Conservation (phyloP, 352 stramenopile species). For the Pythium brachiatum region DNA sequence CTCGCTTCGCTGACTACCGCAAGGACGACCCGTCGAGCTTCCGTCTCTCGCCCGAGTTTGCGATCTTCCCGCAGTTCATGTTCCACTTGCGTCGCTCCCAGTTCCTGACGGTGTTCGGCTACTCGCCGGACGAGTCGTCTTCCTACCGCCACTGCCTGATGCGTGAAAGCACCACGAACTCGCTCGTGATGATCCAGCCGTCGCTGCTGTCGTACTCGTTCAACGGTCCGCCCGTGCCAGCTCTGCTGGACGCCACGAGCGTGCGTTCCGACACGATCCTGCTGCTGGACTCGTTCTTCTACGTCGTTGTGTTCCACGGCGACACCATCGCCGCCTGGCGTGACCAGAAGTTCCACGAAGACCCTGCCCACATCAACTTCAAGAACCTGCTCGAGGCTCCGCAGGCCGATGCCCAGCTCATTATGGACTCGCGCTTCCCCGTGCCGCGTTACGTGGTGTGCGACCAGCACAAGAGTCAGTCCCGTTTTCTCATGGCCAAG, state of each 20-base stretch:
- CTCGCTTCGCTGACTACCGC: slow-evolving; percentile 99
- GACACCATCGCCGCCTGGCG: slow-evolving; percentile 99
- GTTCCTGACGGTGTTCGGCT: slow-evolving; percentile 99
- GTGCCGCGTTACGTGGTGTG: slow-evolving; percentile 99
- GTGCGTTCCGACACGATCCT: slow-evolving; percentile 98
- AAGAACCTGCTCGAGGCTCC: slow-evolving; percentile 97
- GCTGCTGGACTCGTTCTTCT: slow-evolving; percentile 99
- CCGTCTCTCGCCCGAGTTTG: slow-evolving; percentile 95
- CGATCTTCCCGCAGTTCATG: slow-evolving; percentile 99
- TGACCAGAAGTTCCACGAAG: slow-evolving; percentile 95
- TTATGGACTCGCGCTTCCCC: slow-evolving; percentile 99
- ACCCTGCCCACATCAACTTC: slow-evolving; percentile 97
- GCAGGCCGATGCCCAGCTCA: slow-evolving; percentile 97
- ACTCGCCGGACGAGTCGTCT: slow-evolving; percentile 97
- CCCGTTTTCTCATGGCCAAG: slow-evolving; percentile 99
- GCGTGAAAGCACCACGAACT: slow-evolving; percentile 97
- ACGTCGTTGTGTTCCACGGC: slow-evolving; percentile 99
- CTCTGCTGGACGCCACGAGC: slow-evolving; percentile 87
- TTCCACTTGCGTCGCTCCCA: slow-evolving; percentile 99
- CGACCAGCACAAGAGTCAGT: slow-evolving; percentile 99
- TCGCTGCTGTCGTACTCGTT: slow-evolving; percentile 98
- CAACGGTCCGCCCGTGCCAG: slow-evolving; percentile 87
- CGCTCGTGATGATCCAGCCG: slow-evolving; percentile 99
- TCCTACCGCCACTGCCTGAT: slow-evolving; percentile 96
- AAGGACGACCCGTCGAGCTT: slow-evolving; percentile 98